These are phyloP conservation scores for Tardiomyces blankii DNA, from an alignment of 1,139 yeast genomes.

Conservation along the genomic window DNA sequence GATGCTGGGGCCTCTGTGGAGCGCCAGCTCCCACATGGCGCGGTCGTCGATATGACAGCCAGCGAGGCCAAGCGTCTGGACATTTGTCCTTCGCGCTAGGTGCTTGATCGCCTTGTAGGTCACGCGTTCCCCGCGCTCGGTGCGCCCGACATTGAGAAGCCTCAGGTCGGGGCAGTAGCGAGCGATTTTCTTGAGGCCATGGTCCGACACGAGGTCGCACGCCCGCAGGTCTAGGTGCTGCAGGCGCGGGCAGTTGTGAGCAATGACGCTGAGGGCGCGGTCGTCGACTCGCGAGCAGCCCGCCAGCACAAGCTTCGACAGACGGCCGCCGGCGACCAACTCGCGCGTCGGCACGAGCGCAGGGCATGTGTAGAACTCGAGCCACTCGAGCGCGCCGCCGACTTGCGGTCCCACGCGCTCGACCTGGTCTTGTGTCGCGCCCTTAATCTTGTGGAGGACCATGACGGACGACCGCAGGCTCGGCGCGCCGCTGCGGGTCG, in stretches of 20 bases:
- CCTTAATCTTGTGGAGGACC: constrained; percentile 39
- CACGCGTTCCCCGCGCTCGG: constrained; percentile 51
- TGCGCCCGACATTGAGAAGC: constrained; percentile 70
- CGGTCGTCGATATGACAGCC: constrained; percentile 77
- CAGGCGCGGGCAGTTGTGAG: constrained; percentile 47
- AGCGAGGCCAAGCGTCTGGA: constrained; percentile 75
- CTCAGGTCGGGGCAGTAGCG: constrained; percentile 44
- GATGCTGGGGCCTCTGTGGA: constrained; percentile 41
- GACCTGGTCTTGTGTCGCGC: constrained; percentile 34
- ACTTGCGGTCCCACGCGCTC: constrained; percentile 30
- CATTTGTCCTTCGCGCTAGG: constrained; percentile 41
- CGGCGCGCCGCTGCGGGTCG: constrained; percentile 12
- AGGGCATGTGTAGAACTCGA: constrained; percentile 82
- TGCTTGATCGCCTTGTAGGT: constrained; percentile 60
- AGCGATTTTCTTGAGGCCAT: constrained; percentile 59
- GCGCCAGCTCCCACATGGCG: constrained; percentile 70
- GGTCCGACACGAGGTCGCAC: constrained; percentile 68
- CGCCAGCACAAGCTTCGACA: constrained; percentile 57
- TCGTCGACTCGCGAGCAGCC: constrained; percentile 61
- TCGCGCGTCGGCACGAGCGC: constrained; percentile 45
- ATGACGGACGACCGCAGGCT: constrained; percentile 22
- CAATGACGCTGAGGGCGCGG: constrained; percentile 39
- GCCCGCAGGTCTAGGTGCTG: constrained; percentile 70
- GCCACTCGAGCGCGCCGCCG: constrained; percentile 44
- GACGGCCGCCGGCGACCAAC: constrained; percentile 30